phyloP scores from a whole-genome alignment of 345 rosid genomes.

The Dimocarpus longan region DNA sequence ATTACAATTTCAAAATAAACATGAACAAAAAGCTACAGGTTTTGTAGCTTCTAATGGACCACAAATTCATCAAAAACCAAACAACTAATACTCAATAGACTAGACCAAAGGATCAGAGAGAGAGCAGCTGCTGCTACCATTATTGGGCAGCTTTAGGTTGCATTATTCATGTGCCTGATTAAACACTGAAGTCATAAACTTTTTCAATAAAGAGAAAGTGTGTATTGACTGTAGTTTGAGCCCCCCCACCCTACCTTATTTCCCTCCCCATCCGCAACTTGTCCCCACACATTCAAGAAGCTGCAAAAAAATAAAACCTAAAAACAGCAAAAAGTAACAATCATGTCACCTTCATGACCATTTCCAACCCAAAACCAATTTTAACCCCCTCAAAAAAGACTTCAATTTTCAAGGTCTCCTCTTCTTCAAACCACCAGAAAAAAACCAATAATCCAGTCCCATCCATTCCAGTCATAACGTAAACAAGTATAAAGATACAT shows the following conservation, averaged over 20 bases:
- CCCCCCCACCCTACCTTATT: neutral
- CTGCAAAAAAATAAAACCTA: neutral
- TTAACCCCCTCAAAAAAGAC: neutral
- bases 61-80: neutral
- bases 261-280: neutral
- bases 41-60: neutral
- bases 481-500: neutral
- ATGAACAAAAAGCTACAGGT: too few relatives aligned
- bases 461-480: neutral
- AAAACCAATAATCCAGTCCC: neutral
- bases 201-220: slow-evolving; percentile 14
- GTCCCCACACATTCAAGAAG: slow-evolving; percentile 10
- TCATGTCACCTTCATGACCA: slow-evolving; percentile 4
- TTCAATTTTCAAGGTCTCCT: neutral
- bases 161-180: slow-evolving; percentile 22
- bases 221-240: too few relatives aligned
- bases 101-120: neutral
- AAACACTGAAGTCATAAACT: neutral
- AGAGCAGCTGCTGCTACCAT: neutral
- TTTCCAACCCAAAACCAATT: neutral
- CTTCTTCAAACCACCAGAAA: neutral
- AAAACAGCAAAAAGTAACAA: neutral
- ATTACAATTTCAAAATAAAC: neutral
- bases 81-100: neutral
- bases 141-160: slow-evolving; percentile 1